phyloP scores from a whole-genome alignment of 2,329 filamentous ascomycete species.

The Cryphonectria radicalis region DNA sequence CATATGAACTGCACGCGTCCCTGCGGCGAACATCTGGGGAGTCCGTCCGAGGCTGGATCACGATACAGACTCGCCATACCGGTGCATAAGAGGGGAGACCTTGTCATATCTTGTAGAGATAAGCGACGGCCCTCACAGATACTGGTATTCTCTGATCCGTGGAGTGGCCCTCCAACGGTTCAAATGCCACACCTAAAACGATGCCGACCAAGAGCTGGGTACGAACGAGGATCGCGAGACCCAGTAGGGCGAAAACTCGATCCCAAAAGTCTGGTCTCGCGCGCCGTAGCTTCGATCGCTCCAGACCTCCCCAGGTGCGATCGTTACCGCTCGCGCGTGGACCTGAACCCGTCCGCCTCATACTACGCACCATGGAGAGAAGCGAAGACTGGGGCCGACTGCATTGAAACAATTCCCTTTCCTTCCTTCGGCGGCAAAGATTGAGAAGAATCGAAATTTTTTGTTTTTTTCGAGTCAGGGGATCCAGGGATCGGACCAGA shows the following conservation, averaged over 20 bases:
- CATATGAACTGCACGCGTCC: neutral
- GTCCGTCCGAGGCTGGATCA: neutral
- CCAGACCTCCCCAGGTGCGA: neutral
- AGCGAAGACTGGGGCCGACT: neutral
- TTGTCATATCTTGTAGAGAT: neutral
- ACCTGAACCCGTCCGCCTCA: neutral
- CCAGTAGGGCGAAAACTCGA: neutral
- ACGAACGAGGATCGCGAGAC: neutral
- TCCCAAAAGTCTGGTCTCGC: neutral
- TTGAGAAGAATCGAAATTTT: neutral
- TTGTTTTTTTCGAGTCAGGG: neutral
- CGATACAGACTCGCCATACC: neutral
- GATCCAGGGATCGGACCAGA: neutral
- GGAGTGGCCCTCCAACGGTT: neutral
- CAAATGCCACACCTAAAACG: neutral
- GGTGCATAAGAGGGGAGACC: neutral
- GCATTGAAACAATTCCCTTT: neutral
- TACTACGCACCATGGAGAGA: neutral
- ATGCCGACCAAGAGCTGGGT: neutral
- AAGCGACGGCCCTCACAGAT: neutral
- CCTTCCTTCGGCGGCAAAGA: neutral
- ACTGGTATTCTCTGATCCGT: neutral
- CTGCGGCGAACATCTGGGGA: neutral
- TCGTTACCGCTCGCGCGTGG: neutral
- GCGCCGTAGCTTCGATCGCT: neutral